Evolutionary conservation across 108 stramenopile species (phyloP), one percentile per base, ranked within the genome.

Genomic region (Cyclostephanos invisitatus): DNA sequence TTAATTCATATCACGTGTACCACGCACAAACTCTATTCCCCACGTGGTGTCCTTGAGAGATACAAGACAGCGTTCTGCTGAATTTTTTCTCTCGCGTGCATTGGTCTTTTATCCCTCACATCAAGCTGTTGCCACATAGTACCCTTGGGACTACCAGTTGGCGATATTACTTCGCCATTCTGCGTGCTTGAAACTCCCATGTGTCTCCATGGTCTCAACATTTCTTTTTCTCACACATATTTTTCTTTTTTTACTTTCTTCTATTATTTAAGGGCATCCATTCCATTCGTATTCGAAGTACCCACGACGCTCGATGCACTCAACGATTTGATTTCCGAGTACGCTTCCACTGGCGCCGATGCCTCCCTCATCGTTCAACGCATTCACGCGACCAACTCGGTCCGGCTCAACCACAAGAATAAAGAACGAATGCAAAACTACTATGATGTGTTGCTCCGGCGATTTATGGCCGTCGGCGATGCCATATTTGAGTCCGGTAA

Each of bases 341-440:
- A 96, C 77, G 94, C 94, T 21, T 74, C 84, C 11, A 95, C 86
- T 2, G 92, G 90, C 37, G 67, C 81, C 21, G 90, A 97, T 65
- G 92, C 85, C n/a, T 88, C 91, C 4, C 67, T 81, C 4, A 87
- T 97, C 62, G 88, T 96, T 46, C 62, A 91, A 69, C 89, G 94
- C 11, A 96, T 97, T 42, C 82, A 94, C 55, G 75, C 75, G 11
- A 74, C 85, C 11, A 92, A 96, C 73, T 94, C 89, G 9, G 89
- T 94, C 6, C 75, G 88, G 24, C 81, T 98, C 27, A 90, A 95
- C 75, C 87, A 91, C 48, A 72, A 88, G 50, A 96, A 97, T 73
- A 89, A 83, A 62, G 94, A 96, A 70, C 84, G 74, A 29, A 95
- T 98, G 95, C 95, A 96, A 73, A 96, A 96, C 61, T 97, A 95